These are phyloP conservation scores for Picea mariana DNA, from an alignment of 83 land plant genomes.

Conservation along the genomic window DNA sequence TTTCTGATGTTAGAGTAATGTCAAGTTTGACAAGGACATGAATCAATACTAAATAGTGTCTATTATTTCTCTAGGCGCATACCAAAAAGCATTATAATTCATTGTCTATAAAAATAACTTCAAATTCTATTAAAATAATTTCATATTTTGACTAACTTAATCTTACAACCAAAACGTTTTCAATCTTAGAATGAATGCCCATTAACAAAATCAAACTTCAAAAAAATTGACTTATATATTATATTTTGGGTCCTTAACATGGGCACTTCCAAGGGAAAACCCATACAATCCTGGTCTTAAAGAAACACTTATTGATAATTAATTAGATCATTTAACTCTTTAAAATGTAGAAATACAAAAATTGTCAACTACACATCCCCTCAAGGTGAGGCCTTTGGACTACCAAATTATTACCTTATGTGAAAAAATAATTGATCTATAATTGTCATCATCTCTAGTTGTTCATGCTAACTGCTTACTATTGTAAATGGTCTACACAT, in stretches of 20 bases:
- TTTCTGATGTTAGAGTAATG: too few species aligned
- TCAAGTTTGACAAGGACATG: not conserved
- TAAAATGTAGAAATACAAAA: not conserved
- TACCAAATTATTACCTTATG: not conserved
- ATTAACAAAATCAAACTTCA: not conserved
- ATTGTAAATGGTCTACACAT: not conserved
- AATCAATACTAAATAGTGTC: too few species aligned
- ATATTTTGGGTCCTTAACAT: constrained; percentile 1
- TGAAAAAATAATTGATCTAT: not conserved
- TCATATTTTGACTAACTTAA: not conserved
- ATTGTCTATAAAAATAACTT: not conserved
- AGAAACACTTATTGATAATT: not conserved
- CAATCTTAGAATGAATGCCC: not conserved
- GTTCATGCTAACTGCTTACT: constrained; percentile 4
- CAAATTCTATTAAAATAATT: not conserved
- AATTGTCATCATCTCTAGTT: not conserved
- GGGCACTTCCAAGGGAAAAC: not conserved
- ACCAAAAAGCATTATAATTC: not conserved
- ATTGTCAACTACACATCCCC: not conserved
- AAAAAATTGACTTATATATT: not conserved
- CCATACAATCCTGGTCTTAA: not conserved
- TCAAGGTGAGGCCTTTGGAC: not conserved
- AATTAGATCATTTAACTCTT: not conserved
- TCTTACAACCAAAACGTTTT: not conserved
- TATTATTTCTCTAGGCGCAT: not conserved